phyloP scores from a whole-genome alignment of 139 green algal species.

The Trebouxia sp. region DNA sequence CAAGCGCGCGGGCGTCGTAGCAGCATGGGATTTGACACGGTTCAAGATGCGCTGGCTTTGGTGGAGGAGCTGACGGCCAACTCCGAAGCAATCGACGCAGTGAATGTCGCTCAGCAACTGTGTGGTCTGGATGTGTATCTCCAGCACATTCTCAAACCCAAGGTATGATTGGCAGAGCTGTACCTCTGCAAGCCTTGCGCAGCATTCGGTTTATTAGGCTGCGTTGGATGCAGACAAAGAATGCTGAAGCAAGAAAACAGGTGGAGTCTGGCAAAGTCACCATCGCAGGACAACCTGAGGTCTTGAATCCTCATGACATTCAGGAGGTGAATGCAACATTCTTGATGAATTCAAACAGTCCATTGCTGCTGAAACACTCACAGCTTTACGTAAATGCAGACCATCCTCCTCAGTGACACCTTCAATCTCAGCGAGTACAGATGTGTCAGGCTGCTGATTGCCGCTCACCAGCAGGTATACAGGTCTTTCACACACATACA shows the following conservation, averaged over 20 bases:
- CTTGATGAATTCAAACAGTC: not conserved
- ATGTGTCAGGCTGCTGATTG: constrained; percentile 7
- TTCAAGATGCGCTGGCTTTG: not conserved
- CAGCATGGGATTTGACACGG: constrained; percentile 3
- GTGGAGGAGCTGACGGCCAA: not conserved
- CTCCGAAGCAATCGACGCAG: not conserved
- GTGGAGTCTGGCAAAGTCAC: not conserved
- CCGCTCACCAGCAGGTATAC: constrained; percentile 16
- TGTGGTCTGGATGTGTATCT: constrained; percentile 1
- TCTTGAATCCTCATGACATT: not conserved
- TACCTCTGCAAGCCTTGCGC: too few species aligned
- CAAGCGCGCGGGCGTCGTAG: too few species aligned
- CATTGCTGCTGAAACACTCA: not conserved
- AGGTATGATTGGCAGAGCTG: not conserved
- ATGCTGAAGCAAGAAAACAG: not conserved
- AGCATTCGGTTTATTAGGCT: not conserved
- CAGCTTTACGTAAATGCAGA: not conserved
- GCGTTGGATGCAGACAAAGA: not conserved
- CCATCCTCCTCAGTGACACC: constrained; percentile 7
- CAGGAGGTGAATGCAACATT: not conserved
- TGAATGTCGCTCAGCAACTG: not conserved
- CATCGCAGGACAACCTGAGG: not conserved
- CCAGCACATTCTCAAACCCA: not conserved
- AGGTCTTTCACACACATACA: too few species aligned
- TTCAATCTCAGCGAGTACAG: constrained; percentile 8